Percentiles rank a stretch among this genome's conserved stretches.
phyloP scores from a whole-genome alignment of 2,329 filamentous ascomycete species.

The Atkinsonella texensis region DNA sequence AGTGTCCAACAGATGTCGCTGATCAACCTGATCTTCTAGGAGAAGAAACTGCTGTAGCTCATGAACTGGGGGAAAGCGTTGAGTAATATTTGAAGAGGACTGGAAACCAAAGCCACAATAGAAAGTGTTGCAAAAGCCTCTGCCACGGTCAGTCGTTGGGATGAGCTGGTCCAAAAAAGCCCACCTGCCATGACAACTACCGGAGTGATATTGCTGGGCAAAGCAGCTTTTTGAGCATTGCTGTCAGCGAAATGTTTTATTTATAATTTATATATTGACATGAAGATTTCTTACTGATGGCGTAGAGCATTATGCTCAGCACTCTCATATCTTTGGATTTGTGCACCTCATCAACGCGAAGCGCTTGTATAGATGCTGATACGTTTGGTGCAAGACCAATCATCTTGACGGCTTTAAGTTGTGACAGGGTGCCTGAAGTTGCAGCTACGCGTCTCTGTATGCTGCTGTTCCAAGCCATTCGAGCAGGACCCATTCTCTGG shows the following conservation, averaged over 20 bases:
- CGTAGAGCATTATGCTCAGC: constrained; percentile 20
- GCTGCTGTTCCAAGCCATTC: constrained; percentile 10
- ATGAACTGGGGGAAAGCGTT: constrained; percentile 9
- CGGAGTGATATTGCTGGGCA: constrained; percentile 8
- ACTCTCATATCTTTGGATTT: constrained; percentile 15
- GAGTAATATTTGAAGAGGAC: constrained; percentile 9
- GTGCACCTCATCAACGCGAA: no score
- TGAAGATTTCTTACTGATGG: not conserved
- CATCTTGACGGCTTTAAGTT: constrained; percentile 29
- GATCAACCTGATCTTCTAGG: constrained; percentile 1
- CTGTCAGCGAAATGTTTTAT: no score
- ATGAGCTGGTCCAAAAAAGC: no score
- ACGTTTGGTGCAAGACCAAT: constrained; percentile 24
- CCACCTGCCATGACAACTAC: no score
- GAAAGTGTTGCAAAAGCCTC: constrained; percentile 13
- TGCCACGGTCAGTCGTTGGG: no score
- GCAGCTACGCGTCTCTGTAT: constrained; percentile 10
- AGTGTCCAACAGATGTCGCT: no score
- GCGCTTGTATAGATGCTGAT: not conserved
- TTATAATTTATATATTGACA: no score
- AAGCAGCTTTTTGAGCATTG: constrained; percentile 9
- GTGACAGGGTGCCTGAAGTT: constrained; percentile 18
- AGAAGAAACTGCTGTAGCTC: constrained; percentile 11
- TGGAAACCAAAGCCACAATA: constrained; percentile 11
- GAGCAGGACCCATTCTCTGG: constrained; percentile 7